These are phyloP conservation scores for Ambrosiella beaveri DNA, from an alignment of 2,329 filamentous ascomycete species.

Conservation along the genomic window DNA sequence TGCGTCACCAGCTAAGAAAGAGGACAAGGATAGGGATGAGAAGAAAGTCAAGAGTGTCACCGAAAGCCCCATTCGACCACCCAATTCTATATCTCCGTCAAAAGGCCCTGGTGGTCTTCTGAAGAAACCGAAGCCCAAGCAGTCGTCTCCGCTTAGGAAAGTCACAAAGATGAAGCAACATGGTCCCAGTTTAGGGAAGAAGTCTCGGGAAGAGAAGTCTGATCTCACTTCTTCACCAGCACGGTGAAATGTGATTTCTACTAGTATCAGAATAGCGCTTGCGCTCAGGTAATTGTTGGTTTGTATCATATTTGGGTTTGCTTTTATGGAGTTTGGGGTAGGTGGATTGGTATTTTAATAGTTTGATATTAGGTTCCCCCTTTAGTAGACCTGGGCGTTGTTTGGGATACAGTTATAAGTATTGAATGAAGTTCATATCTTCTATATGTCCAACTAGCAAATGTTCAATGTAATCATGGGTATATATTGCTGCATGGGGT, in stretches of 20 bases:
- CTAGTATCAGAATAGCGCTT: neutral
- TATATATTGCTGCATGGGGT: neutral
- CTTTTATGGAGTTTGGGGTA: neutral
- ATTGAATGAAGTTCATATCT: neutral
- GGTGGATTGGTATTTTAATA: constrained; percentile 1
- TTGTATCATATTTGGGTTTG: constrained; percentile 3
- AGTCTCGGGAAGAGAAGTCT: constrained; percentile 33
- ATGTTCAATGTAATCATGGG: neutral
- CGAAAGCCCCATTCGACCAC: constrained; percentile 15
- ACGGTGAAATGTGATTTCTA: neutral
- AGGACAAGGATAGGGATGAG: constrained; percentile 37
- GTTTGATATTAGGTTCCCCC: neutral
- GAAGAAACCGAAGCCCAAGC: constrained; percentile 27
- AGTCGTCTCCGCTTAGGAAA: constrained; percentile 14
- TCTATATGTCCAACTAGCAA: no score
- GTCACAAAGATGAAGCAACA: constrained; percentile 21
- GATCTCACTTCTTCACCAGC: constrained; percentile 35
- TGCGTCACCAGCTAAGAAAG: constrained; percentile 27
- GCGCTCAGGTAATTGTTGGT: neutral
- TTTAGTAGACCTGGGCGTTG: neutral
- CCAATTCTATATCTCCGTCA: constrained; percentile 25
- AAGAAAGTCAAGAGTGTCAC: constrained; percentile 22
- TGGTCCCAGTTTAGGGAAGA: constrained; percentile 18
- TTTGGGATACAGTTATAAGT: neutral
- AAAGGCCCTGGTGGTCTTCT: constrained; percentile 11